Evolutionary conservation across 768 basidiomycete genomes (phyloP).

Genomic region (Termitomyces sp.): DNA sequence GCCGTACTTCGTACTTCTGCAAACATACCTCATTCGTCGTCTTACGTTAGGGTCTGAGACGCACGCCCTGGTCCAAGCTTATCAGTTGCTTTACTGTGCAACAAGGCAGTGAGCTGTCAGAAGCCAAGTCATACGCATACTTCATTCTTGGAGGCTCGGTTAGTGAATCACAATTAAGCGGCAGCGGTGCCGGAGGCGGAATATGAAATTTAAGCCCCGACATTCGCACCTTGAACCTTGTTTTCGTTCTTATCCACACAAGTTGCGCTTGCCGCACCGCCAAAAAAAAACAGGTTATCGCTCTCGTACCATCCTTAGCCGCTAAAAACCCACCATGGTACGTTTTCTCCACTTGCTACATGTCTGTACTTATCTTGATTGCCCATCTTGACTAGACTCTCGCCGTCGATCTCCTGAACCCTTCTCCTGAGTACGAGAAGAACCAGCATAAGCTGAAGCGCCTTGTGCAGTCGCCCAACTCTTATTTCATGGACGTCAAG

Average conservation of each 20-base stretch:
- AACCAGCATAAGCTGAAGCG: constrained; percentile 98
- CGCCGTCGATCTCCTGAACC: constrained; percentile 97
- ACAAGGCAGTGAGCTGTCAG: neutral
- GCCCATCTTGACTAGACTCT: constrained; percentile 57
- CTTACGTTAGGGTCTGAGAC: neutral
- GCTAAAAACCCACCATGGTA: constrained; percentile 27
- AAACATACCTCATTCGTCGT: neutral
- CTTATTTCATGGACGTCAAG: constrained; percentile 99
- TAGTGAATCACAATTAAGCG: neutral
- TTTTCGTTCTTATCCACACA: constrained; percentile 31
- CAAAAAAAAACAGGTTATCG: constrained; percentile 24
- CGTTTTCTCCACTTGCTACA: neutral
- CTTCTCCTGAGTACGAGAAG: constrained; percentile 78
- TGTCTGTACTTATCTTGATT: neutral
- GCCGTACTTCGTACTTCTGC: neutral
- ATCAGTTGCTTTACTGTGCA: neutral
- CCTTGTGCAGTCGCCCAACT: constrained; percentile 97
- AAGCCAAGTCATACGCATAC: neutral
- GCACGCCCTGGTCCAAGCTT: neutral
- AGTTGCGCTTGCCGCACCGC: constrained; percentile 23
- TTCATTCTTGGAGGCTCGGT: no score
- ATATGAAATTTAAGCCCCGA: constrained; percentile 23
- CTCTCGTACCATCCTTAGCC: constrained; percentile 16
- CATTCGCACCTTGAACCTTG: constrained; percentile 31
- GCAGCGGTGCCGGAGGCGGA: constrained; percentile 21